A percentile compares a stretch with the other conserved stretches of the same genome.
phyloP scores from a whole-genome alignment of 2,329 filamentous ascomycete species.

The Fusarium xylarioides region DNA sequence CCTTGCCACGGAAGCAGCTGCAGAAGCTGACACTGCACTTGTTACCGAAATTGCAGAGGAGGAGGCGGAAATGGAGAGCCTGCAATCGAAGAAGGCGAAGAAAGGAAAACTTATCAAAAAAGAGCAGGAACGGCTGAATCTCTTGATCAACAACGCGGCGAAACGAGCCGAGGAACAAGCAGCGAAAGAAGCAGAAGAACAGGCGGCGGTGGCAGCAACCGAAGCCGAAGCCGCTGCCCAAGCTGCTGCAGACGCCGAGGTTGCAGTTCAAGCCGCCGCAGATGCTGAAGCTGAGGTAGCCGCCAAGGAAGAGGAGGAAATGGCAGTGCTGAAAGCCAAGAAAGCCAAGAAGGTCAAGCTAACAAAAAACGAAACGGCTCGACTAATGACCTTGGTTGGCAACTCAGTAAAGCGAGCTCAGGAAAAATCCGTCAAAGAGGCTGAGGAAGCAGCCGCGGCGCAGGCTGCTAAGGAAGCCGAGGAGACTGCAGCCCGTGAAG shows the following conservation, averaged over 20 bases:
- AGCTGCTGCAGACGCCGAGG: slow-evolving; percentile 20
- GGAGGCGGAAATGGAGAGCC: slow-evolving; percentile 34
- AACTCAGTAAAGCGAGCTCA: slow-evolving; percentile 36
- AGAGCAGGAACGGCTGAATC: slow-evolving; percentile 33
- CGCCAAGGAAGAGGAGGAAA: slow-evolving; percentile 40
- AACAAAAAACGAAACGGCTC: slow-evolving; percentile 32
- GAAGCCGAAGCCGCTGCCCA: slow-evolving; percentile 32
- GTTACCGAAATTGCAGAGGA: slow-evolving; percentile 34
- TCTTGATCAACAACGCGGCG: slow-evolving; percentile 25
- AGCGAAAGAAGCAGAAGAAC: slow-evolving; percentile 30
- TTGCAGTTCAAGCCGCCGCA: slow-evolving; percentile 20
- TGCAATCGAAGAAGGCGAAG: slow-evolving; percentile 46
- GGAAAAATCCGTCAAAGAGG: slow-evolving; percentile 33
- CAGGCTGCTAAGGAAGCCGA: slow-evolving; percentile 33
- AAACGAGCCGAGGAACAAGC: slow-evolving; percentile 26
- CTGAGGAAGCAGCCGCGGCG: slow-evolving; percentile 27
- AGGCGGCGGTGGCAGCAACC: slow-evolving; percentile 19
- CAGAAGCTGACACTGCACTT: slow-evolving; percentile 24
- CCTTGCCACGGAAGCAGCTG: slow-evolving; percentile 24
- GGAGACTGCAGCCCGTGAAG: slow-evolving; percentile 41
- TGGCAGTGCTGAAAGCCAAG: slow-evolving; percentile 34
- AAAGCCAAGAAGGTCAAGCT: slow-evolving; percentile 49
- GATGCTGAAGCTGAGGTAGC: slow-evolving; percentile 27
- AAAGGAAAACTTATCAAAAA: slow-evolving; percentile 43
- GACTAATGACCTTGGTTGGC: slow-evolving; percentile 32